Evolutionary conservation across 31 red algal species (phyloP).

Genomic region (Endocladia muricata): DNA sequence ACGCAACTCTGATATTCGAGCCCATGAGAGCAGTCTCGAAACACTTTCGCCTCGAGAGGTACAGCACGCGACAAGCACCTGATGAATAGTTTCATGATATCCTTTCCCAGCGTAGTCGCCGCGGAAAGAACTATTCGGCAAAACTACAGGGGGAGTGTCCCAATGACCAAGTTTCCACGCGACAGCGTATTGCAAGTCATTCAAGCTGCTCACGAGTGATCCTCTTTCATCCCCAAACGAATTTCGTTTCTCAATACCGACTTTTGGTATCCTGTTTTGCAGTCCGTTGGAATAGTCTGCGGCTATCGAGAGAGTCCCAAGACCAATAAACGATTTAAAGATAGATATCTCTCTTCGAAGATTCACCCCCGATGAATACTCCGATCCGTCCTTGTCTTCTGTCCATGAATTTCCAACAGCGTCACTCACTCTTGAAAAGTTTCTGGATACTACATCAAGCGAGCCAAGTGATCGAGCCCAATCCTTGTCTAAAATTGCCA

Average conservation of each 20-base stretch:
- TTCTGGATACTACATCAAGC: constrained; percentile 19
- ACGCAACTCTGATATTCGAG: constrained; percentile 23
- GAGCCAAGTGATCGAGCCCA: constrained; percentile 48
- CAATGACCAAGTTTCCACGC: constrained; percentile 82
- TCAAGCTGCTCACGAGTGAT: constrained; percentile 12
- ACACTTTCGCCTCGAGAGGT: constrained; percentile 19
- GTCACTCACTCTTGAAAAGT: not conserved
- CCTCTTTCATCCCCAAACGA: not conserved
- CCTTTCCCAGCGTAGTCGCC: not conserved
- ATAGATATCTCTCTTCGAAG: constrained; percentile 16
- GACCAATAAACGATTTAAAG: constrained; percentile 45
- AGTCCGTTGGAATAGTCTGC: constrained; percentile 58
- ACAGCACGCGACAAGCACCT: constrained; percentile 19
- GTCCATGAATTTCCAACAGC: not conserved
- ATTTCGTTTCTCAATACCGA: not conserved
- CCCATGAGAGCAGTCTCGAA: constrained; percentile 4
- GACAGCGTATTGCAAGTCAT: constrained; percentile 64
- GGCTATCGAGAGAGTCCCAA: constrained; percentile 44
- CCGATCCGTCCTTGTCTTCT: no score
- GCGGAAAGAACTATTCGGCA: not conserved
- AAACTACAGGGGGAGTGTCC: constrained; percentile 52
- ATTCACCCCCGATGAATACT: not conserved
- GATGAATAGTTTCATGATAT: constrained; percentile 43
- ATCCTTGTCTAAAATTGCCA: constrained; percentile 39
- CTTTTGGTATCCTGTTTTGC: not conserved